A percentile compares a stretch with the other conserved stretches of the same genome.
phyloP scores from a whole-genome alignment of 805 yeast genomes.

The Cyberlindnera mrakii region DNA sequence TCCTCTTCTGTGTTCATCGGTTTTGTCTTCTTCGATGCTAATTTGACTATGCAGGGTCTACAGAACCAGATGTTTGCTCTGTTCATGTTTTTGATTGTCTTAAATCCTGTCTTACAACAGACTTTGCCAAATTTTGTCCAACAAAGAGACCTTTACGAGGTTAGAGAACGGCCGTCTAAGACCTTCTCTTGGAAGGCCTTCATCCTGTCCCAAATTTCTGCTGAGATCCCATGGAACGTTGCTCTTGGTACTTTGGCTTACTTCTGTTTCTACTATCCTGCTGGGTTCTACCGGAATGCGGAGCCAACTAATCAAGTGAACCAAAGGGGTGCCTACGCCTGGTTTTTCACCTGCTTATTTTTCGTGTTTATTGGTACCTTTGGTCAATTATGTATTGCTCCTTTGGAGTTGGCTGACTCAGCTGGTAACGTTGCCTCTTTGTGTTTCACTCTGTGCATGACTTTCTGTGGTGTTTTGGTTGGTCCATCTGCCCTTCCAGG shows the following conservation, averaged over 20 bases:
- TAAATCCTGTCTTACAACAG: constrained; percentile 56
- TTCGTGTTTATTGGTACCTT: constrained; percentile 50
- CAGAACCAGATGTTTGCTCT: constrained; percentile 79
- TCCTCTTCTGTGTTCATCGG: constrained; percentile 61
- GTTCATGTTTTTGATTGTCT: constrained; percentile 58
- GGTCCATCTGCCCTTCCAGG: constrained; percentile 52
- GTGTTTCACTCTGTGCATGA: constrained; percentile 54
- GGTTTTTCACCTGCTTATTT: constrained; percentile 40
- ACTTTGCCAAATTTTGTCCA: constrained; percentile 53
- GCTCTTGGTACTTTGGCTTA: constrained; percentile 56
- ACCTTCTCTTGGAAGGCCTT: constrained; percentile 65
- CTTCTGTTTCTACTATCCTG: constrained; percentile 67
- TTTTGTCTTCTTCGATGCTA: constrained; percentile 68
- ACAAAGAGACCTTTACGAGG: constrained; percentile 65
- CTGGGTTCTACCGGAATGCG: constrained; percentile 38
- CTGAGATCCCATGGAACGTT: constrained; percentile 62
- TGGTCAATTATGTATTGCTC: constrained; percentile 55
- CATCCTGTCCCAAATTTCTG: constrained; percentile 52
- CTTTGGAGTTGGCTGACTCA: constrained; percentile 50
- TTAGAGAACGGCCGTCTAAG: constrained; percentile 67
- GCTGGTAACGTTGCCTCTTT: constrained; percentile 58
- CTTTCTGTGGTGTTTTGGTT: constrained; percentile 75
- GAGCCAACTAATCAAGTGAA: constrained; percentile 3
- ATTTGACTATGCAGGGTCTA: constrained; percentile 55
- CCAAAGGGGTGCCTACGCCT: constrained; percentile 23